Evolutionary conservation across 75 land plant genomes (phyloP), one percentile per base, ranked within the genome.

Genomic region (Pseudotsuga menziesii): DNA sequence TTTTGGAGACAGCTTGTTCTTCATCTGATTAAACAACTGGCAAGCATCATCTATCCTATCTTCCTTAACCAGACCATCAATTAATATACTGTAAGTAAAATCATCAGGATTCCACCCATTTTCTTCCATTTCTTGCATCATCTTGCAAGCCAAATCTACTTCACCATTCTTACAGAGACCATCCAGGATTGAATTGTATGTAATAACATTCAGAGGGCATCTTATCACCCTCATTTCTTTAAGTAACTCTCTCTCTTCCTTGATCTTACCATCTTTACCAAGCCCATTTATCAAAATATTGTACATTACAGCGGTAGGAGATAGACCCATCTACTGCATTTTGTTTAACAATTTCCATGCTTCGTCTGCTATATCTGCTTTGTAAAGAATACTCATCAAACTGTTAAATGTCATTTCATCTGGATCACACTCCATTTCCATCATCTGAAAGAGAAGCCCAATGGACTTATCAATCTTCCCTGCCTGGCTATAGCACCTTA

Each of bases 11-110:
- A 93, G 19, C 22, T 79, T 66, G 62, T 89, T 83, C 74, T 76
- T 88, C 98, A 95, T 89, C 74, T 86, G 89, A 82, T 89, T 82
- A 76, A 91, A 88, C 23, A 93, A 73, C 82, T 85, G 84, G 32
- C 88, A 81, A 22, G 98, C 96, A 27, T 89, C 83, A 29, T 62
- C 39, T 41, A 85, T 73, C 62, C 88, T 86, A 48, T 87, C 83
- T 19, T 82, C 87, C 78, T 93, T 83, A 63, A 83, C 79, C 56
- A 91, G 73, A 73, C 92, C 88, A 83, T 91, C 85, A 22, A 95
- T 88, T 44, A 93, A 52, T 25, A 86, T 85, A 79, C 91, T 95
- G 77, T 87, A 95, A 44, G 94, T 91, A 56, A 88, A 72, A 35
- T 91, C 78, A 82, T 95, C 98, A 36, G 96, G 98, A 4, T 55